Percentiles rank a stretch among this genome's conserved stretches.
Evolutionary conservation across 2,329 filamentous ascomycete genomes (phyloP).

Genomic region (Neodidymelliopsis sp.): DNA sequence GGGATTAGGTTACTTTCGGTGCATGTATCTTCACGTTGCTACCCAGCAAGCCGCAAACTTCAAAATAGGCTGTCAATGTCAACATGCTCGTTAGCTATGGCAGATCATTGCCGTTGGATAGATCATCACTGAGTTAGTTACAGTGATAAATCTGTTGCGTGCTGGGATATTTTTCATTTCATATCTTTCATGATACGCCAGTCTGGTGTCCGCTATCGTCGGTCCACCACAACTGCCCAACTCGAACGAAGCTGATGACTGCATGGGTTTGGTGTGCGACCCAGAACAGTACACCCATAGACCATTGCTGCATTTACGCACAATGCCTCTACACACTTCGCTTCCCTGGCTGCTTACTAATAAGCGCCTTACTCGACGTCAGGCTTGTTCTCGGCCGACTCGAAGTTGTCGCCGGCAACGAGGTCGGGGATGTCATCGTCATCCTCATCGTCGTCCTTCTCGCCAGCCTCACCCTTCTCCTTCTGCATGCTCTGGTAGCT

Average conservation of each 20-base stretch:
- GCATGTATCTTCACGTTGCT: too few species aligned
- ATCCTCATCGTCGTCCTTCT: slow-evolving; percentile 67
- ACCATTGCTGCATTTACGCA: slow-evolving; percentile 29
- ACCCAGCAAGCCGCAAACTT: too few species aligned
- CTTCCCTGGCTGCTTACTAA: slow-evolving; percentile 17
- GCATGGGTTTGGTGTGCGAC: slow-evolving; percentile 23
- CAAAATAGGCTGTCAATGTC: too few species aligned
- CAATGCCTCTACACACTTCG: slow-evolving; percentile 28
- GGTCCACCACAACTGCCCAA: slow-evolving; percentile 40
- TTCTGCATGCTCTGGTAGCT: slow-evolving; percentile 99
- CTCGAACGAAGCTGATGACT: slow-evolving; percentile 27
- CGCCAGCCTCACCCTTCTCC: slow-evolving; percentile 79
- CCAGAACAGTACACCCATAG: slow-evolving; percentile 17
- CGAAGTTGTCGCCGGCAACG: slow-evolving; percentile 97
- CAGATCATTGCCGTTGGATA: too few species aligned
- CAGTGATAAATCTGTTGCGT: slow-evolving; percentile 19
- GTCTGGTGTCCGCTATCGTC: slow-evolving; percentile 37
- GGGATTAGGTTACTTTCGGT: too few species aligned
- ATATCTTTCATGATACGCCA: slow-evolving; percentile 46
- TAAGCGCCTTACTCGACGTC: slow-evolving; percentile 77
- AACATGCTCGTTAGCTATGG: too few species aligned
- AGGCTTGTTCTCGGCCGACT: slow-evolving; percentile 67
- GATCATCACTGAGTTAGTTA: background rate
- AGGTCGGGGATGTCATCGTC: slow-evolving; percentile 95
- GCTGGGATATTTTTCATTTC: slow-evolving; percentile 47